These are phyloP conservation scores for Pichia sp. DNA, from an alignment of 1,139 yeast species.

Conservation along the genomic window DNA sequence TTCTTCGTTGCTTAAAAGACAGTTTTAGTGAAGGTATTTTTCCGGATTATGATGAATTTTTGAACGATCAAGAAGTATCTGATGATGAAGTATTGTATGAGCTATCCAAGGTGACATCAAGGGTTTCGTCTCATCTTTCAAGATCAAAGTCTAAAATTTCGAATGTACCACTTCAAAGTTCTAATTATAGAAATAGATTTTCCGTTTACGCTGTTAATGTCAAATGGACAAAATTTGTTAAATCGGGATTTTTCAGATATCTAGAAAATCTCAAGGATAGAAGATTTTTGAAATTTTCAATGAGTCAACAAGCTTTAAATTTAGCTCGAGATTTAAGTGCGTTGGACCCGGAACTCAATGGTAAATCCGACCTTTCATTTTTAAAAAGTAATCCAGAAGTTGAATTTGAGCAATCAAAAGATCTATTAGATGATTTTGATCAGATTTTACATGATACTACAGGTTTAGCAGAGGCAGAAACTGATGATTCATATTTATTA, in stretches of 20 bases:
- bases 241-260: constrained; percentile 59
- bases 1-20: constrained; percentile 31
- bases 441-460: constrained; percentile 40
- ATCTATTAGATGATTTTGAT: constrained; percentile 43
- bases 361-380: constrained; percentile 15
- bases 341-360: neutral
- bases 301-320: constrained; percentile 67
- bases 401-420: constrained; percentile 23
- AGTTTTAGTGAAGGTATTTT: constrained; percentile 28
- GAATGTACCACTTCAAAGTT: constrained; percentile 20
- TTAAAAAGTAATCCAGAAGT: constrained; percentile 13
- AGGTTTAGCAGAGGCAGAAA: constrained; percentile 34
- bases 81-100: constrained; percentile 21
- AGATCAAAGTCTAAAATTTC: constrained; percentile 28
- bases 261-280: constrained; percentile 54
- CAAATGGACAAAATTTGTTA: constrained; percentile 68
- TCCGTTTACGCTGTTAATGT: constrained; percentile 70
- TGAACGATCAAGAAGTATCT: constrained; percentile 21
- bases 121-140: constrained; percentile 29
- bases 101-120: constrained; percentile 16
- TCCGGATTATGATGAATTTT: constrained; percentile 27
- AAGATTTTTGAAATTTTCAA: constrained; percentile 50
- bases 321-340: constrained; percentile 47
- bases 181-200: constrained; percentile 65
- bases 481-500: constrained; percentile 58